Evolutionary conservation across 306 rosid species (phyloP).

Genomic region (Notholithocarpus densiflorus): DNA sequence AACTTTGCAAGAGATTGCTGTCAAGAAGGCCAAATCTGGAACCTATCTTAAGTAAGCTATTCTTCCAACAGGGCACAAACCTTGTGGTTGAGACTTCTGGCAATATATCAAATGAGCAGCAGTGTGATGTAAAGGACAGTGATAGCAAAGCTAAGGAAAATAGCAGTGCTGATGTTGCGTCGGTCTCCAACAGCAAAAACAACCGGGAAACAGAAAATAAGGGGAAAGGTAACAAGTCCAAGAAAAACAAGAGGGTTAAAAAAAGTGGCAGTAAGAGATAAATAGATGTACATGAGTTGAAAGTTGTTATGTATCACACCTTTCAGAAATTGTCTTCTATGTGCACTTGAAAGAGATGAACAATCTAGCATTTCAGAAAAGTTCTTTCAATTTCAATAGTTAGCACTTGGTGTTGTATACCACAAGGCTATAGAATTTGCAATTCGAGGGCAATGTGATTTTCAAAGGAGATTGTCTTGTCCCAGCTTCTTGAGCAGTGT

Average conservation of each 20-base stretch:
- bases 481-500: no score
- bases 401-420: no score
- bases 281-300: not conserved
- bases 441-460: no score
- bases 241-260: not conserved
- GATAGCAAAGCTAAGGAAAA: not conserved
- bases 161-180: not conserved
- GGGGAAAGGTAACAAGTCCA: no score
- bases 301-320: not conserved
- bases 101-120: not conserved
- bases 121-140: not conserved
- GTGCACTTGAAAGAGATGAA: not conserved
- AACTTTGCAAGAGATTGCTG: conserved; percentile 11
- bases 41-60: not conserved
- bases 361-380: not conserved
- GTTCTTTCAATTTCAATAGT: not conserved
- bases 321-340: not conserved
- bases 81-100: not conserved
- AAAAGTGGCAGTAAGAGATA: not conserved
- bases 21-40: conserved; percentile 6
- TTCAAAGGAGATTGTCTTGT: no score
- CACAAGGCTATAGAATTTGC: no score
- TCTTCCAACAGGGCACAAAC: not conserved
- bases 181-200: not conserved
- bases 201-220: no score